These are phyloP conservation scores for Phytophthora meadii DNA, from an alignment of 352 stramenopile genomes.

Conservation along the genomic window DNA sequence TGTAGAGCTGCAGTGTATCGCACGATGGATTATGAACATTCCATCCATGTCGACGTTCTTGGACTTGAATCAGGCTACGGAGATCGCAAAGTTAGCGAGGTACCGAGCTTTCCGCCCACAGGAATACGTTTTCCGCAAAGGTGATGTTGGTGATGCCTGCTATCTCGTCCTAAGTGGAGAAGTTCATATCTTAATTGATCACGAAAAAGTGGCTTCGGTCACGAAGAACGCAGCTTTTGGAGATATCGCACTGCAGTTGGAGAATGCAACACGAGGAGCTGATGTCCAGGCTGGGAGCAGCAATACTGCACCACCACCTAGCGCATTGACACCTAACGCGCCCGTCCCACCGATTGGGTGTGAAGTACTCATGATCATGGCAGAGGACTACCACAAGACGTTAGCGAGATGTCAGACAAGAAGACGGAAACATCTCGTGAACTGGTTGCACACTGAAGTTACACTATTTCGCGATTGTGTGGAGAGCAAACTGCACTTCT, in stretches of 20 bases:
- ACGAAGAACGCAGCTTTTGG: slow-evolving; percentile 71
- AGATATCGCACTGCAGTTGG: slow-evolving; percentile 73
- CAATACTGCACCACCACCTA: slow-evolving; percentile 4
- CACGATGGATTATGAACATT: slow-evolving; percentile 81
- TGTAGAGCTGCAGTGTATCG: slow-evolving; percentile 75
- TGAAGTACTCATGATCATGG: slow-evolving; percentile 74
- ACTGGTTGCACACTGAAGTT: slow-evolving; percentile 74
- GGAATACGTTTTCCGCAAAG: slow-evolving; percentile 70
- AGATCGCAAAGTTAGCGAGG: slow-evolving; percentile 72
- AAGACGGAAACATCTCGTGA: slow-evolving; percentile 69
- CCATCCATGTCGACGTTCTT: slow-evolving; percentile 72
- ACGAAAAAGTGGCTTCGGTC: slow-evolving; percentile 59
- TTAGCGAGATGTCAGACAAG: slow-evolving; percentile 68
- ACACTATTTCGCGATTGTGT: slow-evolving; percentile 73
- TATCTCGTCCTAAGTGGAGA: slow-evolving; percentile 71
- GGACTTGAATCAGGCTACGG: slow-evolving; percentile 69
- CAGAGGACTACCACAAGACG: slow-evolving; percentile 78
- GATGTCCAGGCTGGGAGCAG: slow-evolving; percentile 51
- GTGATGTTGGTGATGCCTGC: slow-evolving; percentile 68
- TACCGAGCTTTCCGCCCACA: slow-evolving; percentile 60
- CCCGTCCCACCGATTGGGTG: slow-evolving; percentile 33
- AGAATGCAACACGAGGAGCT: slow-evolving; percentile 76
- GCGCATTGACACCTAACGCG: slow-evolving; percentile 6
- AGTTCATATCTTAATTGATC: slow-evolving; percentile 72
- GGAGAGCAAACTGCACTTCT: slow-evolving; percentile 81